Conservation (phyloP, 2,329 filamentous ascomycete species). For the Colletotrichum zoysiae region DNA sequence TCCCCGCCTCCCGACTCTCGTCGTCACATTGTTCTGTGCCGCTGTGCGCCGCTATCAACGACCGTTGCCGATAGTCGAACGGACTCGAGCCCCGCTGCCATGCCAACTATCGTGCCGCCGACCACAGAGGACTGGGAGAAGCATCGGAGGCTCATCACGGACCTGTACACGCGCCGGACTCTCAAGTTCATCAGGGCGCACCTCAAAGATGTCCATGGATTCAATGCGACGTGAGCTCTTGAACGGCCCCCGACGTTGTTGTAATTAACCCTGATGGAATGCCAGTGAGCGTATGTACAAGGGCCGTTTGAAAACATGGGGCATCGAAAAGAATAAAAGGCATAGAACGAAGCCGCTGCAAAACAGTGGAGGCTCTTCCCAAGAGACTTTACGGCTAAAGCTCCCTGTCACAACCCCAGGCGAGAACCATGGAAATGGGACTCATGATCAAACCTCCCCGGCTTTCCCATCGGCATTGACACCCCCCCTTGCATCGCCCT, state of each 20-base stretch:
- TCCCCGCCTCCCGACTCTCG: not conserved
- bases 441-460: not conserved
- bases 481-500: not conserved
- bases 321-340: conserved; percentile 35
- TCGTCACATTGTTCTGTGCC: not conserved
- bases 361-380: not conserved
- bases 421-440: not conserved
- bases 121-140: conserved; percentile 35
- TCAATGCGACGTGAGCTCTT: conserved; percentile 35
- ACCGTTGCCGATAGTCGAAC: conserved; percentile 1
- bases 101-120: conserved; percentile 19
- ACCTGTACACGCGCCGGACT: conserved; percentile 26
- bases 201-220: conserved; percentile 16
- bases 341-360: not conserved
- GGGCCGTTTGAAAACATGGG: conserved; percentile 32
- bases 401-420: not conserved
- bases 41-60: not conserved
- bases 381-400: too few relatives aligned
- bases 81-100: not conserved
- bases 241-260: not conserved
- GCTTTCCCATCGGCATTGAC: not conserved
- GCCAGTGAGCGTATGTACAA: conserved; percentile 39
- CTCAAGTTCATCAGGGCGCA: conserved; percentile 23
- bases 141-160: conserved; percentile 19
- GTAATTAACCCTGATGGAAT: not conserved